phyloP scores from a whole-genome alignment of 306 rosid genomes.

The Vicia faba region DNA sequence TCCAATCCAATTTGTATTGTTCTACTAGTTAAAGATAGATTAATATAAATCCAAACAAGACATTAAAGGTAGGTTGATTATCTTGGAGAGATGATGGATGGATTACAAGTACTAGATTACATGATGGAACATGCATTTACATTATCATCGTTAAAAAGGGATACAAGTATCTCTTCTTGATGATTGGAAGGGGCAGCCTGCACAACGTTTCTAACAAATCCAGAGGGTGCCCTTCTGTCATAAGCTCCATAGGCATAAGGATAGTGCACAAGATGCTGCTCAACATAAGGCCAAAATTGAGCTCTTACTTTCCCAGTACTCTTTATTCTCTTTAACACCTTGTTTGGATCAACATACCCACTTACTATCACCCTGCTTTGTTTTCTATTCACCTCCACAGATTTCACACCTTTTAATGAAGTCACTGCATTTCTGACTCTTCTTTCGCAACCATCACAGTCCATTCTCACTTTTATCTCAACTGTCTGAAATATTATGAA shows the following conservation, averaged over 20 bases:
- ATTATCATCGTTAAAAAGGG: conserved; percentile 79
- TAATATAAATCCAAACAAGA: too few species aligned
- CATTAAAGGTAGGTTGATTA: too few species aligned
- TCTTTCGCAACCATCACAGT: conserved; percentile 92
- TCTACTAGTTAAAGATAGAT: too few species aligned
- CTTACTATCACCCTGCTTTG: conserved; percentile 65
- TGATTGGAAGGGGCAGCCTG: conserved; percentile 39
- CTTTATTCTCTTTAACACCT: conserved; percentile 70
- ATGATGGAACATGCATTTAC: conserved; percentile 82
- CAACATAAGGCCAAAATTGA: conserved; percentile 84
- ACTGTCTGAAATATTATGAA: conserved; percentile 79
- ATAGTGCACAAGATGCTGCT: conserved; percentile 66
- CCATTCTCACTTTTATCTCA: conserved; percentile 82
- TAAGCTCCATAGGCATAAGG: conserved; percentile 73
- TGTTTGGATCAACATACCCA: conserved; percentile 79
- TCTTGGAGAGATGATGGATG: too few species aligned
- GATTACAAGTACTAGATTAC: conserved; percentile 34
- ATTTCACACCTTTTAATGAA: conserved; percentile 68
- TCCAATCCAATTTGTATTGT: too few species aligned
- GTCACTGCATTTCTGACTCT: conserved; percentile 70
- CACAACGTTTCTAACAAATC: conserved; percentile 62
- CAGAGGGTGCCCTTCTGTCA: conserved; percentile 80
- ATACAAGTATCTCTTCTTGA: conserved; percentile 45
- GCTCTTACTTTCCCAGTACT: conserved; percentile 78
- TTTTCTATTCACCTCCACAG: conserved; percentile 79